phyloP scores from a whole-genome alignment of 805 yeast genomes.

The Hanseniaspora thailandica region DNA sequence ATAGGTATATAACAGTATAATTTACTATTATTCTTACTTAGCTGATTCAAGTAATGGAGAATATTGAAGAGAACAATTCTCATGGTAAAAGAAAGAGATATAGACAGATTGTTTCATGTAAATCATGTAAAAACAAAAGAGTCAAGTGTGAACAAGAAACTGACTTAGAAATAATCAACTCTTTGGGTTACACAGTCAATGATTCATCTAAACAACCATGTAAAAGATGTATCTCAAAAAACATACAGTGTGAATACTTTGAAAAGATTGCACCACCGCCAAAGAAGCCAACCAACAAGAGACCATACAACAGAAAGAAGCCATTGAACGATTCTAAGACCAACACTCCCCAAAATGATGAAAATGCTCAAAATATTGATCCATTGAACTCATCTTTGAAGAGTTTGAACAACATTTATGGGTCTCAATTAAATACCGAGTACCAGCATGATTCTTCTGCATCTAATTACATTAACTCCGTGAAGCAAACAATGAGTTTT shows the following conservation, averaged over 20 bases:
- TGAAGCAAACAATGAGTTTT: neutral
- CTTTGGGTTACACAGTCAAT: neutral
- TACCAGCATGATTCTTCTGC: neutral
- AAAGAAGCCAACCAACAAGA: neutral
- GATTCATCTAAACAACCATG: neutral
- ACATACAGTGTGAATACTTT: conserved; percentile 7
- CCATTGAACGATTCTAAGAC: neutral
- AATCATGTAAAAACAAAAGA: conserved; percentile 53
- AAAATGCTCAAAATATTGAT: neutral
- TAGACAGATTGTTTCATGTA: conserved; percentile 31
- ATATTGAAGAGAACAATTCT: conserved; percentile 10
- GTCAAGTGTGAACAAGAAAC: conserved; percentile 49
- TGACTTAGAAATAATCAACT: conserved; percentile 20
- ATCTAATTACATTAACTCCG: neutral
- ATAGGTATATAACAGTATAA: no score
- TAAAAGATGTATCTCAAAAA: conserved; percentile 3
- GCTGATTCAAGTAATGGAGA: no score
- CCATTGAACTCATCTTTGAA: neutral
- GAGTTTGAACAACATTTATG: neutral
- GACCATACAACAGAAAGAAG: conserved; percentile 1
- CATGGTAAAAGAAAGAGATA: conserved; percentile 20
- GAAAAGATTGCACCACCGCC: neutral
- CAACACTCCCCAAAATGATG: neutral
- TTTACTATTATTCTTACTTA: no score
- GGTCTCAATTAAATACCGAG: neutral